Evolutionary conservation across 192 early-diverging fungal genomes (phyloP), one percentile per base, ranked within the genome.

Genomic region (Phycomyces nitens): DNA sequence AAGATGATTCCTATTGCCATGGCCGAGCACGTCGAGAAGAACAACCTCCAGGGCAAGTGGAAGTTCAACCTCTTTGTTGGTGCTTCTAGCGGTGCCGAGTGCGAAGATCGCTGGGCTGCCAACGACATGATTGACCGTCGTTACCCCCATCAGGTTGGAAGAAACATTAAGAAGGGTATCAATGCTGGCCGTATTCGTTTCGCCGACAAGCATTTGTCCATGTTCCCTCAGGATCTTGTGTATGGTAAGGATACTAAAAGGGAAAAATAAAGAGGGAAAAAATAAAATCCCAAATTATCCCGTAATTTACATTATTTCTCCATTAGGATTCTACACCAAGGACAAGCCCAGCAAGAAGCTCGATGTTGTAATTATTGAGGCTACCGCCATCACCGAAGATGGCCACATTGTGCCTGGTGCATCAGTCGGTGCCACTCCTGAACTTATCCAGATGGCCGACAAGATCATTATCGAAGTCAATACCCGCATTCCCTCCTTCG

Each of bases 181-280:
- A 76, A 76, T 34, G 62, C 39, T 29, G 71, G 71, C 27, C 65
- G 58, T 44, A 76, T 72, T 58, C 58, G 59, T 23, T 76, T 76
- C 65, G 70, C 74, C 43, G 74, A 76, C 43, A 76, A 76, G 57
- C 74, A 76, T 56, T 66, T 76, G 62, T 76, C 74, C 20, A 66
- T 73, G 65, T 76, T 76, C 51, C 74, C 74, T 40, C 70, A 72
- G 16, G 70, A 71, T 55, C 54, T 71, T 47, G 64, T 65, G 10
- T 71, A 71, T 51, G 70, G 70, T 71, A 60, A 68, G 57, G 15
- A 26, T 22, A 55, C 6, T 43, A 43, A 43, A 43, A 43, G 7
- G 15, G 7, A 43, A 43, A 43, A 43, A 43, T 43, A 43, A 43
- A 43, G 15, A 43, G 15, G 42, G 42, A 7, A 43, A 15, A 43